These are phyloP conservation scores for Fomitopsis palustris DNA, from an alignment of 1,284 basidiomycete genomes.

Conservation along the genomic window DNA sequence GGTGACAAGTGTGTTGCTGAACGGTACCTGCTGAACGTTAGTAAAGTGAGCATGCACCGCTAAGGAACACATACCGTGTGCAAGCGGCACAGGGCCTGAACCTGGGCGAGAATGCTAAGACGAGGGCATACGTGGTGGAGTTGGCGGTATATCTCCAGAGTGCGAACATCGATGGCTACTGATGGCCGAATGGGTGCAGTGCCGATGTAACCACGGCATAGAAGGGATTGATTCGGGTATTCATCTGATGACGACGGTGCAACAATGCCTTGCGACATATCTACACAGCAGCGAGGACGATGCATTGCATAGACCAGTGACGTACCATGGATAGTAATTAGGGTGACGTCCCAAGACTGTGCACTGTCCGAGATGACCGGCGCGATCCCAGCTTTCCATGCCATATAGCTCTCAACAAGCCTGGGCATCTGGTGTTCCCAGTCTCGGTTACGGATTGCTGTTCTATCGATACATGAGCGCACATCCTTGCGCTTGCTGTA, in stretches of 20 bases:
- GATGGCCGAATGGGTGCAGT: slow-evolving; percentile 13
- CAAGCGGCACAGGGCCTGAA: slow-evolving; percentile 14
- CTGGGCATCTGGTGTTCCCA: too few species aligned
- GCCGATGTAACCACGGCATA: slow-evolving; percentile 11
- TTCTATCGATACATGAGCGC: too few species aligned
- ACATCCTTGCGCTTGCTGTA: too few species aligned
- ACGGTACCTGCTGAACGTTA: slow-evolving; percentile 1
- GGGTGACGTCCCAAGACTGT: too few species aligned
- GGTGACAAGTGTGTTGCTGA: background rate
- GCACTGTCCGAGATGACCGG: too few species aligned
- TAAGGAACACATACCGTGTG: slow-evolving; percentile 12
- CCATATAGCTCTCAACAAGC: too few species aligned
- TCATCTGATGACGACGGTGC: background rate
- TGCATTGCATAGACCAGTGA: too few species aligned
- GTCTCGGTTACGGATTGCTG: too few species aligned
- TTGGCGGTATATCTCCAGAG: slow-evolving; percentile 20
- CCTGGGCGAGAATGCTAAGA: slow-evolving; percentile 17
- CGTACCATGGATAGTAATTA: too few species aligned
- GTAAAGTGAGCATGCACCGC: background rate
- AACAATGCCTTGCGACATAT: too few species aligned
- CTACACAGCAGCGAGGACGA: too few species aligned
- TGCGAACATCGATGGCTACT: slow-evolving; percentile 14
- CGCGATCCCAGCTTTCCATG: too few species aligned
- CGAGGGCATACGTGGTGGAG: slow-evolving; percentile 21
- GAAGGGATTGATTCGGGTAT: slow-evolving; percentile 6